A percentile compares a stretch with the other conserved stretches of the same genome.
Conservation (phyloP, 2,329 filamentous ascomycete species). For the Pseudocercospora fijiensis region DNA sequence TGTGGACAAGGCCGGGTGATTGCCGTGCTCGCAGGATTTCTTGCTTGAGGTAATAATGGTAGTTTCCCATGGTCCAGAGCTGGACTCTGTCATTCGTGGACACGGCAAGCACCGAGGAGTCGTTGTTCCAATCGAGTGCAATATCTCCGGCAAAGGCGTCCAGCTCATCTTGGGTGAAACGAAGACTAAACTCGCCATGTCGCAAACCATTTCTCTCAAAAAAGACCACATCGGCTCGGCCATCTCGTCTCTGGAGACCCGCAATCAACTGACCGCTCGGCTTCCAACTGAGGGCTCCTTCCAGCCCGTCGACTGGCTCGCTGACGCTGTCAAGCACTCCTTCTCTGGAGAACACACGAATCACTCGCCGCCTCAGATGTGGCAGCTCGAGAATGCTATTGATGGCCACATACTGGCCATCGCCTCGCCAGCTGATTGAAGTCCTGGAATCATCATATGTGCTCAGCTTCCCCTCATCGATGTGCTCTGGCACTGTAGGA, state of each 20-base stretch:
- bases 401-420: constrained; percentile 85
- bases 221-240: constrained; percentile 75
- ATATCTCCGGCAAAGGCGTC: constrained; percentile 59
- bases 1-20: constrained; percentile 16
- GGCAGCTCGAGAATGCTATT: constrained; percentile 73
- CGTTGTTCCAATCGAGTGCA: constrained; percentile 78
- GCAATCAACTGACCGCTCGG: constrained; percentile 88
- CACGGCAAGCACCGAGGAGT: constrained; percentile 89
- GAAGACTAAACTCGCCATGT: constrained; percentile 90
- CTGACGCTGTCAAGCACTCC: constrained; percentile 89
- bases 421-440: constrained; percentile 87
- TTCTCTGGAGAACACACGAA: constrained; percentile 87
- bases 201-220: constrained; percentile 96
- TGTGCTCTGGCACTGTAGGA: constrained; percentile 88
- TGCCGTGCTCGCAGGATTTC: constrained; percentile 56
- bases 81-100: constrained; percentile 72
- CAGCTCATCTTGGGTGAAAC: constrained; percentile 61
- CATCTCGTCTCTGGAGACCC: constrained; percentile 70
- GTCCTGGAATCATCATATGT: constrained; percentile 66
- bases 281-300: constrained; percentile 83
- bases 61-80: constrained; percentile 95
- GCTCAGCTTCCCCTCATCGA: constrained; percentile 80
- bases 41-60: constrained; percentile 97
- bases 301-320: constrained; percentile 91
- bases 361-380: constrained; percentile 66